Percentiles rank a stretch among this genome's conserved stretches.
These are phyloP conservation scores for Dactylonectria macrodidyma DNA, from an alignment of 2,329 filamentous ascomycete genomes.

Conservation along the genomic window DNA sequence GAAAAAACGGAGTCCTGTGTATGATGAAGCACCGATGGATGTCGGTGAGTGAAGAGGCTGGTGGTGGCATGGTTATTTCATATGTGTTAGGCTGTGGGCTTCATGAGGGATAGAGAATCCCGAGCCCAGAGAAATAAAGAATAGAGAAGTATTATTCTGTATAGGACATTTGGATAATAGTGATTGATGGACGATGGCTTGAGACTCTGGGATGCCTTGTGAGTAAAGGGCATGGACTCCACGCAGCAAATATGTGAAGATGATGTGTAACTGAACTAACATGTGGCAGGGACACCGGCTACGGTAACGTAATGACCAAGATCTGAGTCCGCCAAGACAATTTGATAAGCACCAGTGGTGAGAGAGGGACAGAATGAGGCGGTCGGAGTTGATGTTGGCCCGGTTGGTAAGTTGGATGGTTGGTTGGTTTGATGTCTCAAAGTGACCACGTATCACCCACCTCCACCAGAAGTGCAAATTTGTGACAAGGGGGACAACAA, in stretches of 20 bases:
- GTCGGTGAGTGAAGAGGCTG: not conserved
- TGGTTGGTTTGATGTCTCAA: too few species aligned
- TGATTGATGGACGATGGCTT: slow-evolving; percentile 2
- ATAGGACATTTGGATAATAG: slow-evolving; percentile 20
- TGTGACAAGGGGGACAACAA: too few species aligned
- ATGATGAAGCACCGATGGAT: slow-evolving; percentile 11
- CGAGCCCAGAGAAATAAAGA: slow-evolving; percentile 29
- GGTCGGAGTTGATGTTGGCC: too few species aligned
- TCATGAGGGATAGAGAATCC: slow-evolving; percentile 18
- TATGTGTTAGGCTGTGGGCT: slow-evolving; percentile 18
- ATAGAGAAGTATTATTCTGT: slow-evolving; percentile 26
- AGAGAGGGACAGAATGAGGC: too few species aligned
- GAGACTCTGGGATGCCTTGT: not conserved
- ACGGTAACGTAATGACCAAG: too few species aligned
- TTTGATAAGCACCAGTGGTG: too few species aligned
- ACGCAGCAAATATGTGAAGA: too few species aligned
- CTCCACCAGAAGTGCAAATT: too few species aligned
- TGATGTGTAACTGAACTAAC: not conserved
- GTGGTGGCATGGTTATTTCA: slow-evolving; percentile 5
- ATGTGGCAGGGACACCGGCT: too few species aligned
- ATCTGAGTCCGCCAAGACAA: too few species aligned
- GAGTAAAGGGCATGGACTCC: not conserved
- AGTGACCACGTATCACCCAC: too few species aligned
- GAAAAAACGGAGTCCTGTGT: slow-evolving; percentile 4
- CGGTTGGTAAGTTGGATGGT: too few species aligned